A percentile compares a stretch with the other conserved stretches of the same genome.
Evolutionary conservation across 2,329 filamentous ascomycete genomes (phyloP).

Genomic region (Aspergillus fijiensis): DNA sequence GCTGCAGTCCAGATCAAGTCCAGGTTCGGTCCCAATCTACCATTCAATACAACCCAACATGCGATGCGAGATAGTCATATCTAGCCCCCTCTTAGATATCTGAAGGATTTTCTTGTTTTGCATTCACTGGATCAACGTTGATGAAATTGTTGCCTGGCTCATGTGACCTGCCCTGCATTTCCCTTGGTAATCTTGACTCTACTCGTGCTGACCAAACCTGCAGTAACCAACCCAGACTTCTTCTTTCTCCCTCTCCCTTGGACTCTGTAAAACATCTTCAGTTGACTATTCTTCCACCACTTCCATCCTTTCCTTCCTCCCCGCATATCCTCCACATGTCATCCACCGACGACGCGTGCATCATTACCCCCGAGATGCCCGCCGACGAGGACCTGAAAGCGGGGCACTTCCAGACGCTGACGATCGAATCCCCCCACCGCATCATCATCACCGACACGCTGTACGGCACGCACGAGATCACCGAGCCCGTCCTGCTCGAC

Average conservation of each 20-base stretch:
- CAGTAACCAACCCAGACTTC: not conserved
- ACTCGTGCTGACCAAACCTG: not conserved
- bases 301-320: not conserved
- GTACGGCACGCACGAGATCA: constrained; percentile 35
- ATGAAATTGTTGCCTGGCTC: not conserved
- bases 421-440: constrained; percentile 13
- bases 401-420: constrained; percentile 22
- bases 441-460: constrained; percentile 36
- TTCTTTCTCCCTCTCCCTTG: no score
- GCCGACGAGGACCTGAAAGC: not conserved
- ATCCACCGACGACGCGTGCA: not conserved
- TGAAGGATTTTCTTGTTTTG: not conserved
- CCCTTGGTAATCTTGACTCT: not conserved
- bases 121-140: not conserved
- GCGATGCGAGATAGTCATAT: no score
- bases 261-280: not conserved
- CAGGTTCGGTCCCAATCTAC: no score
- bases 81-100: not conserved
- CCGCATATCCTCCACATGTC: not conserved
- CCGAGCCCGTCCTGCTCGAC: constrained; percentile 39
- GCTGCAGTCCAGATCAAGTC: not conserved
- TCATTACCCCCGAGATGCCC: not conserved
- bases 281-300: not conserved
- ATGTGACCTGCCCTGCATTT: not conserved
- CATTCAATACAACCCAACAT: no score